Conservation (phyloP, 2,329 filamentous ascomycete species). For the Apiospora pterosperma region DNA sequence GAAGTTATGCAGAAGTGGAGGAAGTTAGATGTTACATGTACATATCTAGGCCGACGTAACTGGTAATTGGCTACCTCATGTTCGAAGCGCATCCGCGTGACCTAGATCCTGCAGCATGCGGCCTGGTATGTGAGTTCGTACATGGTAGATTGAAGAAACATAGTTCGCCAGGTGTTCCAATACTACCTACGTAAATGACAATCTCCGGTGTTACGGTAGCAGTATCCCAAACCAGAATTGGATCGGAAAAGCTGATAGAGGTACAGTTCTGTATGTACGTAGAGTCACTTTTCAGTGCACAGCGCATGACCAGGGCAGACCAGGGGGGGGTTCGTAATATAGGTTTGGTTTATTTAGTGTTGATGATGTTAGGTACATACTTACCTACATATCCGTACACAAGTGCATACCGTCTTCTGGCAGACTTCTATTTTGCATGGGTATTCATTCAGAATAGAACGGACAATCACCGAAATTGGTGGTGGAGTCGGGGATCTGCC, state of each 20-base stretch:
- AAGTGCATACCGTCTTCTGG: background rate
- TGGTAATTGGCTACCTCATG: background rate
- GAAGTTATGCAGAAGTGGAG: background rate
- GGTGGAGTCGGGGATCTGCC: background rate
- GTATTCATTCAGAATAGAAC: background rate
- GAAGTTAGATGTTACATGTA: too few species aligned
- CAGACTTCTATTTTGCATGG: background rate
- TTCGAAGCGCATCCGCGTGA: background rate
- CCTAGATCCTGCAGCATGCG: background rate
- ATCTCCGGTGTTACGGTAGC: background rate
- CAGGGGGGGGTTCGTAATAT: too few species aligned
- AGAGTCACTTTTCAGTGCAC: background rate
- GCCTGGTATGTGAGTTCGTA: background rate
- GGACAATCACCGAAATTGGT: background rate
- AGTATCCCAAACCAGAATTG: background rate
- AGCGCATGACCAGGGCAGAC: too few species aligned
- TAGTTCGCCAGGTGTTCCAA: too few species aligned
- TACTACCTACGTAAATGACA: background rate
- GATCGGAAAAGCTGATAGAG: background rate
- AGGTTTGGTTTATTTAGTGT: too few species aligned
- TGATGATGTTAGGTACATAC: too few species aligned
- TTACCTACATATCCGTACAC: too few species aligned
- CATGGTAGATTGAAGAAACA: conserved; percentile 1
- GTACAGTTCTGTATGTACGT: background rate
- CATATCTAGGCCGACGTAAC: background rate